phyloP scores from a whole-genome alignment of 1,284 basidiomycete species.

The Cutaneotrichosporon sp. region DNA sequence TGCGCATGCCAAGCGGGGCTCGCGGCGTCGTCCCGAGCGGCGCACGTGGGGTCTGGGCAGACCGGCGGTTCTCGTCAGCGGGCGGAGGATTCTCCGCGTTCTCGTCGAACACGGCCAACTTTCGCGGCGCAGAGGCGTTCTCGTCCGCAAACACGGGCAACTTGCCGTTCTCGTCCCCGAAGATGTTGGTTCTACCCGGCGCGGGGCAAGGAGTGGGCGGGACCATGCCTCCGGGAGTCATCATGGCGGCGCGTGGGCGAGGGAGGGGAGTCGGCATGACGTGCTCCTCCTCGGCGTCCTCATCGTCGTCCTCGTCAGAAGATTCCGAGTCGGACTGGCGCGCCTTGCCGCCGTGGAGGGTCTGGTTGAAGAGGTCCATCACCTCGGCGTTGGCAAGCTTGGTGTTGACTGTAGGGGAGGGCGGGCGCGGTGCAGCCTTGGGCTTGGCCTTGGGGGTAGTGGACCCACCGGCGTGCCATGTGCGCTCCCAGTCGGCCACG shows the following conservation, averaged over 20 bases:
- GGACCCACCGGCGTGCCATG: slow-evolving; percentile 50
- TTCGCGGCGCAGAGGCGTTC: slow-evolving; percentile 20
- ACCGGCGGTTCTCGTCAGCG: slow-evolving; percentile 37
- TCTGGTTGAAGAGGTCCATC: slow-evolving; percentile 87
- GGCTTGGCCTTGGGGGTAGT: slow-evolving; percentile 40
- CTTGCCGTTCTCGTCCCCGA: slow-evolving; percentile 13
- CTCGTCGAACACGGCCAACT: slow-evolving; percentile 42
- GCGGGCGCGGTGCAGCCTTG: slow-evolving; percentile 58
- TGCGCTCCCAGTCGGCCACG: slow-evolving; percentile 47
- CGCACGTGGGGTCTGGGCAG: slow-evolving; percentile 10
- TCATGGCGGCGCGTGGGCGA: slow-evolving; percentile 29
- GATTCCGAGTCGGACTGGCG: slow-evolving; percentile 33
- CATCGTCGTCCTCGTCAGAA: slow-evolving; percentile 53
- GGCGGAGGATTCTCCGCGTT: slow-evolving; percentile 12
- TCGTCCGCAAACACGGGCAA: slow-evolving; percentile 32
- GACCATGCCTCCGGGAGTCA: slow-evolving; percentile 41
- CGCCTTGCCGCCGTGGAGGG: slow-evolving; percentile 58
- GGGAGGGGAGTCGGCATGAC: slow-evolving; percentile 47
- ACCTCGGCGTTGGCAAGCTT: slow-evolving; percentile 91
- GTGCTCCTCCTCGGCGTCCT: slow-evolving; percentile 45
- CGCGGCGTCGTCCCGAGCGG: slow-evolving; percentile 26
- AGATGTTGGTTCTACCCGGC: slow-evolving; percentile 17
- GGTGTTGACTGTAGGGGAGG: slow-evolving; percentile 71
- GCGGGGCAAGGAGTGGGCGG: slow-evolving; percentile 55
- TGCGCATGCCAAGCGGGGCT: slow-evolving; percentile 13